These are phyloP conservation scores for Exophiala aquamarina DNA, from an alignment of 2,329 filamentous ascomycete genomes.

Conservation along the genomic window DNA sequence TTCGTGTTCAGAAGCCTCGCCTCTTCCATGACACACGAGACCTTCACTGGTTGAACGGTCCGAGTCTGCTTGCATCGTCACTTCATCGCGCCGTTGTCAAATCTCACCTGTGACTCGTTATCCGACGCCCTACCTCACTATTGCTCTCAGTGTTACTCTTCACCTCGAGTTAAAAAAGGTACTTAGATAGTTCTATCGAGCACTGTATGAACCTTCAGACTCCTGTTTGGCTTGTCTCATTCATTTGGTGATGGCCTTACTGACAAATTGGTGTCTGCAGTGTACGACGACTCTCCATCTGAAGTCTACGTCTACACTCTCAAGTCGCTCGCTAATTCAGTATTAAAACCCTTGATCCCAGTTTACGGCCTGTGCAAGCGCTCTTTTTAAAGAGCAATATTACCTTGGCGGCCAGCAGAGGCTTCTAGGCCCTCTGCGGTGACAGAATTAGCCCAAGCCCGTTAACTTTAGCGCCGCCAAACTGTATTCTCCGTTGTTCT, in stretches of 20 bases:
- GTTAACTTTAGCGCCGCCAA: constrained; percentile 51
- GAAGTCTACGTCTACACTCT: constrained; percentile 24
- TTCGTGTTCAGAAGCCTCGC: constrained; percentile 34
- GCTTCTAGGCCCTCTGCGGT: constrained; percentile 3
- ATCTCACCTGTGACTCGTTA: no score
- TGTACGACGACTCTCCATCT: constrained; percentile 22
- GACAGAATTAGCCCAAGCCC: constrained; percentile 14
- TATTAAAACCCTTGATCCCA: no score
- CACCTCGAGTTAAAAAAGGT: constrained; percentile 15
- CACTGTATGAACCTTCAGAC: constrained; percentile 9
- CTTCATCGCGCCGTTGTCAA: constrained; percentile 28
- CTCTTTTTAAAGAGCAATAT: no score
- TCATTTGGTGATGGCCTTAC: constrained; percentile 29
- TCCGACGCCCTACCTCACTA: neutral
- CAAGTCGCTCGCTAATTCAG: constrained; percentile 10
- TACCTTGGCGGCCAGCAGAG: no score
- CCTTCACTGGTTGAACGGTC: constrained; percentile 60
- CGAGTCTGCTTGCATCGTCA: constrained; percentile 34
- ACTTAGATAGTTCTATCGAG: constrained; percentile 21
- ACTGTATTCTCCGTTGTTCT: constrained; percentile 71
- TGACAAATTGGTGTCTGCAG: constrained; percentile 21
- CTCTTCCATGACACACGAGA: constrained; percentile 48
- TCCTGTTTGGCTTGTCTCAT: constrained; percentile 28
- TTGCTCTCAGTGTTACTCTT: constrained; percentile 4
- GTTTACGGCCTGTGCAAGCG: no score